A percentile compares a stretch with the other conserved stretches of the same genome.
phyloP scores from a whole-genome alignment of 2,329 filamentous ascomycete genomes.

The Penicillium fuscoglaucum region DNA sequence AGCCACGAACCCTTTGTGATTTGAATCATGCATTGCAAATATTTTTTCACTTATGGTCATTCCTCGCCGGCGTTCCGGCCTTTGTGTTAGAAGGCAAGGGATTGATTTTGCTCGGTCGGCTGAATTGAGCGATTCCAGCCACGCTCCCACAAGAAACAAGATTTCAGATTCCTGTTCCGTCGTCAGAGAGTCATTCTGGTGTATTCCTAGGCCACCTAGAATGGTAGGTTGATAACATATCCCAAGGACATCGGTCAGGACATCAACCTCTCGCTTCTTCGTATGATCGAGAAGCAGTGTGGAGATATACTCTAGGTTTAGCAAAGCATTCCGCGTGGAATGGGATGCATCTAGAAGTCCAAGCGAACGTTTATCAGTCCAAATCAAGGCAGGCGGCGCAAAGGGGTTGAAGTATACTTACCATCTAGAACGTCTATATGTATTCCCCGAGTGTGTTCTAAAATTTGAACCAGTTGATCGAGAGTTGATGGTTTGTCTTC shows the following conservation, averaged over 20 bases:
- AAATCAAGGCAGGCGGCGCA: not conserved
- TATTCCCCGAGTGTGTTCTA: not conserved
- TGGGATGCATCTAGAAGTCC: too few relatives aligned
- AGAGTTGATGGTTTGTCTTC: not conserved
- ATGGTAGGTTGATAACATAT: slow-evolving; percentile 23
- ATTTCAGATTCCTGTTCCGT: slow-evolving; percentile 21
- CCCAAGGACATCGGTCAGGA: slow-evolving; percentile 20
- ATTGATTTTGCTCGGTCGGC: slow-evolving; percentile 19
- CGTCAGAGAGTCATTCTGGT: not conserved
- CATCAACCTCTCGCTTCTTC: slow-evolving; percentile 11
- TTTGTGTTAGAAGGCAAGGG: slow-evolving; percentile 6
- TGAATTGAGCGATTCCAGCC: slow-evolving; percentile 33
- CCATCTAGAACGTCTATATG: not conserved
- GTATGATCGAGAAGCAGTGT: not conserved
- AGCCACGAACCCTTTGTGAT: slow-evolving; percentile 33
- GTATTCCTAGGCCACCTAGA: slow-evolving; percentile 21
- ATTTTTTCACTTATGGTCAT: slow-evolving; percentile 51
- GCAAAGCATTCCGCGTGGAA: not conserved
- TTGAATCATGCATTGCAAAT: slow-evolving; percentile 47
- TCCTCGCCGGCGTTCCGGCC: slow-evolving; percentile 21
- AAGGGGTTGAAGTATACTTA: not conserved
- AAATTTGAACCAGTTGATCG: not conserved
- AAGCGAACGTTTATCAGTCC: too few relatives aligned
- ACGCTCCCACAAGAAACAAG: slow-evolving; percentile 29
- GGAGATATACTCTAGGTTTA: not conserved